These are phyloP conservation scores for Coprinellus micaceus DNA, from an alignment of 768 basidiomycete species.

Conservation along the genomic window DNA sequence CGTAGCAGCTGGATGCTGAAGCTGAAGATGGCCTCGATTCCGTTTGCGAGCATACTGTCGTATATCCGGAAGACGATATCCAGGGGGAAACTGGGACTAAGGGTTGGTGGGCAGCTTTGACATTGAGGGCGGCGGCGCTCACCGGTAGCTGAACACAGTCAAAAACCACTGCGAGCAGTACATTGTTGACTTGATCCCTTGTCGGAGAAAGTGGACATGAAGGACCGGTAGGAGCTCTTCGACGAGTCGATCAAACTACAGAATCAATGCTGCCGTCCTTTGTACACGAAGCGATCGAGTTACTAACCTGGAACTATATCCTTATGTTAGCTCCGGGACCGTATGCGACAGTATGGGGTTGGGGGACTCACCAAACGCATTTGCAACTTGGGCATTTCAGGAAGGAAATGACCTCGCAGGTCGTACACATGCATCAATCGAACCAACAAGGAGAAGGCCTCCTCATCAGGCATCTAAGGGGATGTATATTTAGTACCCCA, in stretches of 20 bases:
- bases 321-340: not conserved
- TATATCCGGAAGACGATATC: conserved; percentile 95
- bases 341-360: not conserved
- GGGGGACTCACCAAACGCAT: conserved; percentile 67
- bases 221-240: conserved; percentile 92
- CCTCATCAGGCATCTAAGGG: conserved; percentile 96
- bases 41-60: conserved; percentile 93
- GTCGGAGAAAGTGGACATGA: conserved; percentile 88
- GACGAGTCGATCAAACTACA: conserved; percentile 88
- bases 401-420: conserved; percentile 93
- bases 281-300: not conserved
- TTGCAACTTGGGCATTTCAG: conserved; percentile 98
- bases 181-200: conserved; percentile 97
- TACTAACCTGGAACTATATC: conserved; percentile 23
- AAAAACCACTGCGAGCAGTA: conserved; percentile 99
- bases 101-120: too few relatives aligned
- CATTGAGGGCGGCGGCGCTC: too few relatives aligned
- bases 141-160: conserved; percentile 95
- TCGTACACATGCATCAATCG: conserved; percentile 96
- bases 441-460: conserved; percentile 94
- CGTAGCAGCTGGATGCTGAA: conserved; percentile 86
- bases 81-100: conserved; percentile 86
- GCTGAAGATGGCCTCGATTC: conserved; percentile 95
- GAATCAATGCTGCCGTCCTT: conserved; percentile 24
- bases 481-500: conserved; percentile 9